These are phyloP conservation scores for Chlamydomonas sp. DNA, from an alignment of 139 green algal species.

Conservation along the genomic window DNA sequence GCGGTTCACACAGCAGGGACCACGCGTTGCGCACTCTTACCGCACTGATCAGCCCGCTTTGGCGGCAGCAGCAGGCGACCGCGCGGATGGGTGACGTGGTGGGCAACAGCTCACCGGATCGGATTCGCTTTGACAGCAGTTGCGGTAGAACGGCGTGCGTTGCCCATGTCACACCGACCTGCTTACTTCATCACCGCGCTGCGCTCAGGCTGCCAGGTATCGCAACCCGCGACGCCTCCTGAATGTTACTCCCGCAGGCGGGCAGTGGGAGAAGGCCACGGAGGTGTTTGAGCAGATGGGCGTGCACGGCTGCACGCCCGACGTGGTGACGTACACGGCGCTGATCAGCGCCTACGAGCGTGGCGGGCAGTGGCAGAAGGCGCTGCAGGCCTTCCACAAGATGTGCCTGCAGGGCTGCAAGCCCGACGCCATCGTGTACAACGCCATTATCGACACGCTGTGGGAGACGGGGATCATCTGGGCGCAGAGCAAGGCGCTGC, in stretches of 20 bases:
- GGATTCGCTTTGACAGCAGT: too few relatives aligned
- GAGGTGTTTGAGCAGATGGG: constrained; percentile 86
- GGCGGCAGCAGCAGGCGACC: too few relatives aligned
- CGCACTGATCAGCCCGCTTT: too few relatives aligned
- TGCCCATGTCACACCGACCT: too few relatives aligned
- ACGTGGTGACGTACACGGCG: constrained; percentile 89
- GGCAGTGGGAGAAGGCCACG: constrained; percentile 78
- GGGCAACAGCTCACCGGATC: too few relatives aligned
- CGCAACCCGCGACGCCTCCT: too few relatives aligned
- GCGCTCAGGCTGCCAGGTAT: too few relatives aligned
- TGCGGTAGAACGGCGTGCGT: too few relatives aligned
- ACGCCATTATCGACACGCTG: constrained; percentile 85
- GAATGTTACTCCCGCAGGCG: constrained; percentile 41
- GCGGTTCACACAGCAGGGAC: too few relatives aligned
- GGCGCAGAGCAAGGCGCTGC: constrained; percentile 70
- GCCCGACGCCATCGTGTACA: constrained; percentile 88
- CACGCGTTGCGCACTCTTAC: too few relatives aligned
- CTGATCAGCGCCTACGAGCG: constrained; percentile 85
- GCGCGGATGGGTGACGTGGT: too few relatives aligned
- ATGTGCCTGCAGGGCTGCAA: constrained; percentile 70
- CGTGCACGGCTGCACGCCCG: constrained; percentile 72
- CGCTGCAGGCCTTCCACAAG: constrained; percentile 65
- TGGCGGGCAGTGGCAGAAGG: constrained; percentile 72
- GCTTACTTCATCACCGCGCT: too few relatives aligned
- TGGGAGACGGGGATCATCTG: constrained; percentile 87